These are phyloP conservation scores for Voacanga thouarsii DNA, from an alignment of 257 asterid species.

Conservation along the genomic window DNA sequence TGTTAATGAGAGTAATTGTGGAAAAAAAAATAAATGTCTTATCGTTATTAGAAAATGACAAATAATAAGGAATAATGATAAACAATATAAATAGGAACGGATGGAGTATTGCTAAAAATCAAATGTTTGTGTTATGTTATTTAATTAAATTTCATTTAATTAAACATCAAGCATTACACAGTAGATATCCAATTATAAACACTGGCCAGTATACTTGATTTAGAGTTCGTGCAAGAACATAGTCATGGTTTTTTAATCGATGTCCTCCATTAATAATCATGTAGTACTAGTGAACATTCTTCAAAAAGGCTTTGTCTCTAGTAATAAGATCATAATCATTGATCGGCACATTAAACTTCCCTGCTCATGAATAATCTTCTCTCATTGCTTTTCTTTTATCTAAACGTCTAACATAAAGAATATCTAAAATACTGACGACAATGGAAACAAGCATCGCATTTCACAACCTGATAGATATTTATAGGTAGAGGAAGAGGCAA, in stretches of 20 bases:
- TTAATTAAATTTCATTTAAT: too few species aligned
- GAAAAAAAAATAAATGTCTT: too few species aligned
- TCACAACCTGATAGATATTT: slow-evolving; percentile 1
- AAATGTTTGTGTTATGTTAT: too few species aligned
- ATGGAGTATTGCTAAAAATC: too few species aligned
- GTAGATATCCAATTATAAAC: too few species aligned
- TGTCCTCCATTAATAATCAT: slow-evolving; percentile 98
- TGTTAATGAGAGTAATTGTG: too few species aligned
- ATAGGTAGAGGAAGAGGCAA: not conserved
- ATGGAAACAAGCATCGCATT: slow-evolving; percentile 1
- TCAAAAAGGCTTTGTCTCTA: slow-evolving; percentile 87
- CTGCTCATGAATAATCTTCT: slow-evolving; percentile 87
- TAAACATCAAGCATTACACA: too few species aligned
- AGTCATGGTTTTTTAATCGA: slow-evolving; percentile 85
- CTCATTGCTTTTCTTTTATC: slow-evolving; percentile 94
- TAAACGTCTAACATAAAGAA: slow-evolving; percentile 90
- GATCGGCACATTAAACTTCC: slow-evolving; percentile 85
- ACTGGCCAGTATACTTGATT: too few species aligned
- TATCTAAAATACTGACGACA: slow-evolving; percentile 60
- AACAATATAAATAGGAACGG: too few species aligned
- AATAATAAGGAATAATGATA: too few species aligned
- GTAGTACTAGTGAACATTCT: too few species aligned
- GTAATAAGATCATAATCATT: slow-evolving; percentile 96
- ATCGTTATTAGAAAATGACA: too few species aligned
- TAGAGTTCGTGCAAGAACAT: slow-evolving; percentile 91